Base-by-base conservation (phyloP, 306 rosid genomes). In the Trifolium fragiferum region DNA sequence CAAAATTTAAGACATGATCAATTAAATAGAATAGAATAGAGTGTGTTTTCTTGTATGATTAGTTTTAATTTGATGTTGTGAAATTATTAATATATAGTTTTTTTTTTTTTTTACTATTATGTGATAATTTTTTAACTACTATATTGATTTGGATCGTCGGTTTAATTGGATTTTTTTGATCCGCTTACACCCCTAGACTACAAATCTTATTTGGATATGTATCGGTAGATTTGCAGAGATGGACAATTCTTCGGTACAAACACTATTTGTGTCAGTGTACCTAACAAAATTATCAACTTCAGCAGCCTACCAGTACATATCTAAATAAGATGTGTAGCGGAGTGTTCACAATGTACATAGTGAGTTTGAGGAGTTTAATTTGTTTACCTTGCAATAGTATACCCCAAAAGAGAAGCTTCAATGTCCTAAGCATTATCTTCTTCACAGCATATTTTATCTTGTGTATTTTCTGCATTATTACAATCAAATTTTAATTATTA, bases 361-460 rank as follows among this genome's bases (percentile, higher is more conserved):
- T 0, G 60, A 57, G 18, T 8, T 40, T 23, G 76, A 49, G 41
- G 9, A 79, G 15, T 35, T 74, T 27, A 2, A 3, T 27, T 13
- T 35, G 27, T 16, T 74, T 68, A 87, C 98, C 98, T 84, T 93
- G 98, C 88, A 93, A 73, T 70, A 93, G 72, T 70, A 93, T 75
- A n/a, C 98, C 98, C 96, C 98, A 93, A 70, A 93, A 89, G 21
- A 89, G 81, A 81, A 93, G 96, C 86, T 93, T 87, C 80, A 90
- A 11, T 32, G 98, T 93, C 51, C 98, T 87, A 1, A 87, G 6
- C 38, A 77, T 32, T 60, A 90, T 93, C 89, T 82, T 90, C 83
- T 71, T 86, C 14, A 79, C 82, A 1, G 87, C 90, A 75, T 44
- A 25, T 43, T 71, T 79, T 41, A 80, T 79, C 75, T 80, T 85